A percentile compares a stretch with the other conserved stretches of the same genome.
These are phyloP conservation scores for Trichoderma asperelloides DNA, from an alignment of 495 filamentous ascomycete genomes.

Conservation along the genomic window DNA sequence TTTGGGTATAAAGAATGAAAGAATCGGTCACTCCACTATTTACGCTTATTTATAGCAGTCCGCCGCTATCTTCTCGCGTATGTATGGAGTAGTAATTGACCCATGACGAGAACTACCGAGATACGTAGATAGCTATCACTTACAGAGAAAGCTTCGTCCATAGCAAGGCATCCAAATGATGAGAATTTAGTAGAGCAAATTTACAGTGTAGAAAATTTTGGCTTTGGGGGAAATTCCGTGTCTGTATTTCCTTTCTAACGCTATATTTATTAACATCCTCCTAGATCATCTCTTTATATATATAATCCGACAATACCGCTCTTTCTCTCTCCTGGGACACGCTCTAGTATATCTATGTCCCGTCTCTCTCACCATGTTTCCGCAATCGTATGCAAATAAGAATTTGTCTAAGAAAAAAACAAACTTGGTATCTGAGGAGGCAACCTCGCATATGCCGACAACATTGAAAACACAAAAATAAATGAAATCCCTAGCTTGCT, in stretches of 20 bases:
- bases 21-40: not conserved
- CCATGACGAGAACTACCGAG: too few species aligned
- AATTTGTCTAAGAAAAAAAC: not conserved
- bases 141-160: too few species aligned
- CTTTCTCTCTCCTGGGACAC: not conserved
- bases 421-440: constrained; percentile 5
- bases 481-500: not conserved
- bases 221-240: not conserved
- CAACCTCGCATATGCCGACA: not conserved
- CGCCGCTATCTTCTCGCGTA: too few species aligned
- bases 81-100: too few species aligned
- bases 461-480: not conserved
- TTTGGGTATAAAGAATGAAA: too few species aligned
- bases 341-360: not conserved
- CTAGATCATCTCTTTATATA: not conserved
- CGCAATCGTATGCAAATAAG: not conserved
- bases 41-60: not conserved
- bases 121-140: too few species aligned
- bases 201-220: not conserved
- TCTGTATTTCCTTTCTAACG: not conserved
- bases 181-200: too few species aligned
- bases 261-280: not conserved
- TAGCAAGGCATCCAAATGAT: not conserved
- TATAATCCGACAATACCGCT: not conserved
- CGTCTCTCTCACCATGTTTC: not conserved